These are phyloP conservation scores for Cryptococcus wingfieldii DNA, from an alignment of 1,284 basidiomycete genomes.

Conservation along the genomic window DNA sequence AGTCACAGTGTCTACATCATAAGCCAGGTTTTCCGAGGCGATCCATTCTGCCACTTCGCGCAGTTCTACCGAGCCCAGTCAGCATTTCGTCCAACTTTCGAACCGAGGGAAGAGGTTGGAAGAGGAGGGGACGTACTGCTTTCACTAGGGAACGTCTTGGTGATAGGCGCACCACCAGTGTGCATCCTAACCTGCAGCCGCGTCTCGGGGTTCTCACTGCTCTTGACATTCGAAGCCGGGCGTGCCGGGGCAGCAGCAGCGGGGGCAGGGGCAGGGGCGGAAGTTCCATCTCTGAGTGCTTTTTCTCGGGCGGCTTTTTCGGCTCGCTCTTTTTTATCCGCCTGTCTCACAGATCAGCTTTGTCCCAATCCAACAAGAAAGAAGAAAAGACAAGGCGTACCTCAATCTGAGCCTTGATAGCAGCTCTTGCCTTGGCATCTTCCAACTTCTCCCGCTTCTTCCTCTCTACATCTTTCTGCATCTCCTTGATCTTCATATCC, in stretches of 20 bases:
- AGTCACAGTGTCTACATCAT: constrained; percentile 69
- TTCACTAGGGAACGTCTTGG: constrained; percentile 73
- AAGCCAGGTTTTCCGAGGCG: constrained; percentile 63
- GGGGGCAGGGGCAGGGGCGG: constrained; percentile 25
- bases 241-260: constrained; percentile 42
- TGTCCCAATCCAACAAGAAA: no score
- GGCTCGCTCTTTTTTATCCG: constrained; percentile 81
- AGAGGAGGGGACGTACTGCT: constrained; percentile 56
- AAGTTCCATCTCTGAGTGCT: constrained; percentile 68
- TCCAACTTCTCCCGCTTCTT: constrained; percentile 81
- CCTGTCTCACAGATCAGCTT: constrained; percentile 38
- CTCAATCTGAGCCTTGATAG: constrained; percentile 87
- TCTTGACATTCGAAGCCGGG: constrained; percentile 52
- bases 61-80: constrained; percentile 55
- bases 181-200: constrained; percentile 63
- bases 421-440: constrained; percentile 74
- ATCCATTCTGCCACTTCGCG: constrained; percentile 80
- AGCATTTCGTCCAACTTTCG: neutral
- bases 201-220: constrained; percentile 74
- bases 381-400: constrained; percentile 3
- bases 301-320: constrained; percentile 84
- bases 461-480: constrained; percentile 70
- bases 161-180: constrained; percentile 70
- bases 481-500: constrained; percentile 70
- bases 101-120: neutral